phyloP scores from a whole-genome alignment of 768 basidiomycete species.

The Rhodotorula sphaerocarpa region DNA sequence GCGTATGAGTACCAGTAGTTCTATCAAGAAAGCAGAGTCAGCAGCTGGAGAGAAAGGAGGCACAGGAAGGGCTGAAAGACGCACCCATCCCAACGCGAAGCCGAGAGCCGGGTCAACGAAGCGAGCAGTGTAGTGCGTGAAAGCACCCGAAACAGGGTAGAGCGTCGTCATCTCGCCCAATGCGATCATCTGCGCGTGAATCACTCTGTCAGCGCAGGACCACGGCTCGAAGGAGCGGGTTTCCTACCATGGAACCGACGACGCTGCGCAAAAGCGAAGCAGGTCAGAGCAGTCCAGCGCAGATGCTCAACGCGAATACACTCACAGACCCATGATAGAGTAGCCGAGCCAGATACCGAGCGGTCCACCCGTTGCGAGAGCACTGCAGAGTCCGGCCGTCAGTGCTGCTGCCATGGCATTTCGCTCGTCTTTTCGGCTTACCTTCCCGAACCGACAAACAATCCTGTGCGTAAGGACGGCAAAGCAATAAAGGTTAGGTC shows the following conservation, averaged over 20 bases:
- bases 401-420: too few species aligned
- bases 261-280: too few species aligned
- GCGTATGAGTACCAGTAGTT: conserved; percentile 32
- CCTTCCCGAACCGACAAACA: conserved; percentile 56
- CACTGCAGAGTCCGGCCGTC: conserved; percentile 15
- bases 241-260: neutral
- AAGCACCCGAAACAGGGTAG: conserved; percentile 43
- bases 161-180: conserved; percentile 40
- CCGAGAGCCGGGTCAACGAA: conserved; percentile 46
- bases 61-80: too few species aligned
- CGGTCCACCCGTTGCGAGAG: conserved; percentile 52
- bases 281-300: neutral
- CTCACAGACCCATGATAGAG: conserved; percentile 3
- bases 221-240: too few species aligned
- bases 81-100: conserved; percentile 9
- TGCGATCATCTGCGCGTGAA: conserved; percentile 43
- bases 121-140: conserved; percentile 49
- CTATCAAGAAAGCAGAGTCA: neutral
- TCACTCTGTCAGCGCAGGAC: conserved; percentile 34
- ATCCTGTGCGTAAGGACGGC: conserved; percentile 34
- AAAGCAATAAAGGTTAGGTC: neutral
- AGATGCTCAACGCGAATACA: too few species aligned
- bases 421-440: too few species aligned
- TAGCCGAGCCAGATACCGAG: conserved; percentile 50
- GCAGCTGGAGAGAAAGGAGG: neutral